phyloP scores from a whole-genome alignment of 805 yeast genomes.

The Starmera dryadoides region DNA sequence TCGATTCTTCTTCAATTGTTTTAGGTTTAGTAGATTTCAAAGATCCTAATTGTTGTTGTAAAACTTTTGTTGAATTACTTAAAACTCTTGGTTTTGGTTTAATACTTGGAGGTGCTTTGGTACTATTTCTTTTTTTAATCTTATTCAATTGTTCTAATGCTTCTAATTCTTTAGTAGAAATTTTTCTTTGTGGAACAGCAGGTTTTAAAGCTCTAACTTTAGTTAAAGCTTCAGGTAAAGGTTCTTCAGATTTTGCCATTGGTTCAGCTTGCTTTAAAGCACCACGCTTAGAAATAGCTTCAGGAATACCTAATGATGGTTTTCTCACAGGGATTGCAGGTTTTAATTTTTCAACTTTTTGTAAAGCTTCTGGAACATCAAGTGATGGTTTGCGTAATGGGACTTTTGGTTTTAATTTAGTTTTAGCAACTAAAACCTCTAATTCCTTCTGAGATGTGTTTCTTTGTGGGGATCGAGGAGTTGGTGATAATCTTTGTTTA shows the following conservation, averaged over 20 bases:
- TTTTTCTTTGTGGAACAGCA: constrained; percentile 9
- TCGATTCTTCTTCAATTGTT: not conserved
- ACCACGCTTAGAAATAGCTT: constrained; percentile 10
- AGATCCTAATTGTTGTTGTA: constrained; percentile 7
- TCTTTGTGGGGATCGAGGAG: constrained; percentile 1
- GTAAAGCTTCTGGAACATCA: constrained; percentile 16
- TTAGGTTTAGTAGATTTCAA: constrained; percentile 7
- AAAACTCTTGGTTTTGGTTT: constrained; percentile 15
- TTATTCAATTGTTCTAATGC: constrained; percentile 13
- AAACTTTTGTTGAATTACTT: constrained; percentile 13
- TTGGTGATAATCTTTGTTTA: constrained; percentile 1
- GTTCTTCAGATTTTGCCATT: not conserved
- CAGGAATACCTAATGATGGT: constrained; percentile 14
- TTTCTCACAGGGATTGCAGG: constrained; percentile 17
- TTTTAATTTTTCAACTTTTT: constrained; percentile 9
- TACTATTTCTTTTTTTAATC: constrained; percentile 3
- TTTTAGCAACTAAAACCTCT: not conserved
- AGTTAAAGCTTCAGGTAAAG: constrained; percentile 9
- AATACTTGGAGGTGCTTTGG: constrained; percentile 2
- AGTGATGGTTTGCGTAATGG: constrained; percentile 12
- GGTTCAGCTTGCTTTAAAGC: constrained; percentile 2
- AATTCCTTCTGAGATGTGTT: constrained; percentile 4
- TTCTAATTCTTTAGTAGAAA: constrained; percentile 12
- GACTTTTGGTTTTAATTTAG: constrained; percentile 14
- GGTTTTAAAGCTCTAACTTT: constrained; percentile 9